phyloP scores from a whole-genome alignment of 2,329 filamentous ascomycete genomes.

The Pseudogymnoascus sp. region DNA sequence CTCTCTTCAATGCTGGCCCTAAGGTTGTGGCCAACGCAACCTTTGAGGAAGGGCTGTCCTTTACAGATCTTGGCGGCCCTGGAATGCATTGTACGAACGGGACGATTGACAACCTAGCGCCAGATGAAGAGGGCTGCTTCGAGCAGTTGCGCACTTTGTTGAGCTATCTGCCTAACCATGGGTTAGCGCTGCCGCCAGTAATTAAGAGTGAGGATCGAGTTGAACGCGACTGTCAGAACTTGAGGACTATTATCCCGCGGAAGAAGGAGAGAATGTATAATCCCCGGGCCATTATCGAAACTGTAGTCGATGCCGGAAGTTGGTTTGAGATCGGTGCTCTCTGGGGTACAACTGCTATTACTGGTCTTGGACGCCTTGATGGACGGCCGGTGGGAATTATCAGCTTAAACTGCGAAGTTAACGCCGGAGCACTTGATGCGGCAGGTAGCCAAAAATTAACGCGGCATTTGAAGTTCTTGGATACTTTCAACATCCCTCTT shows the following conservation, averaged over 20 bases:
- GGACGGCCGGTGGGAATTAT: conserved; percentile 53
- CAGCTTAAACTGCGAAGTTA: conserved; percentile 53
- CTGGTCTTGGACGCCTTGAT: conserved; percentile 50
- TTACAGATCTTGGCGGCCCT: conserved; percentile 54
- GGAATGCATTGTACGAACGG: conserved; percentile 57
- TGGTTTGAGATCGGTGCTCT: conserved; percentile 60
- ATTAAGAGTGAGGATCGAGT: conserved; percentile 41
- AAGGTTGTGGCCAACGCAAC: conserved; percentile 56
- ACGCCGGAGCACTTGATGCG: conserved; percentile 54
- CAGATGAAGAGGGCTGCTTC: conserved; percentile 53
- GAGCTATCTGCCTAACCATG: conserved; percentile 51
- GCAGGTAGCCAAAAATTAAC: conserved; percentile 54
- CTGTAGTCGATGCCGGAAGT: conserved; percentile 46
- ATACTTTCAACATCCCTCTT: conserved; percentile 58
- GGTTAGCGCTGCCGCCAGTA: conserved; percentile 46
- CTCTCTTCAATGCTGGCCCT: conserved; percentile 57
- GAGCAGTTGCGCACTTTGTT: conserved; percentile 52
- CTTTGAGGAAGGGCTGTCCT: conserved; percentile 54
- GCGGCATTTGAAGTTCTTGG: conserved; percentile 54
- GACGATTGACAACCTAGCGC: conserved; percentile 58
- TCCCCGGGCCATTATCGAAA: conserved; percentile 47
- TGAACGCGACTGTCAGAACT: conserved; percentile 39
- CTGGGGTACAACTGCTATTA: conserved; percentile 56
- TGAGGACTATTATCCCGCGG: conserved; percentile 51
- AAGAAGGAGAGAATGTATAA: conserved; percentile 54